Evolutionary conservation across 108 stramenopile species (phyloP).

Genomic region (Skeletonema grethae): DNA sequence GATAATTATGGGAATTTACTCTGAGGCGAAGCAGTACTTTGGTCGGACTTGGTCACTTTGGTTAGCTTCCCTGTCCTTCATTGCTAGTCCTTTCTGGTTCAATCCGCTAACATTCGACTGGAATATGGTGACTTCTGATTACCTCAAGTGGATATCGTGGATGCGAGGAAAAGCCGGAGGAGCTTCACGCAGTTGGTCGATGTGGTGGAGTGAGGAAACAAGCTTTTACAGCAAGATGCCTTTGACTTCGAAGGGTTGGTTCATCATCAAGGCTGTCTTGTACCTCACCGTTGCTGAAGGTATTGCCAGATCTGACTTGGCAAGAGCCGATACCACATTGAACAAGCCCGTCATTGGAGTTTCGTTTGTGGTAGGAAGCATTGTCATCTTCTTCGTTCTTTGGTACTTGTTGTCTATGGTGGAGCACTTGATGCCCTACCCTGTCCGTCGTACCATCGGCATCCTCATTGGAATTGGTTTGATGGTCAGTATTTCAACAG

Average conservation of each 20-base stretch:
- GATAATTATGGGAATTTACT: constrained; percentile 87
- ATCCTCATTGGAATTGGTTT: constrained; percentile 77
- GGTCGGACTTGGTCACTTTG: constrained; percentile 98
- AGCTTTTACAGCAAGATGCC: constrained; percentile 83
- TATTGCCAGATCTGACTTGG: constrained; percentile 78
- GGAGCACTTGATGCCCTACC: constrained; percentile 74
- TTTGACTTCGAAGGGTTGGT: constrained; percentile 77
- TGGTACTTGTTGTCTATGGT: constrained; percentile 62
- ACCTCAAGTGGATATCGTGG: constrained; percentile 87
- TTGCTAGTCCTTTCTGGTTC: constrained; percentile 99
- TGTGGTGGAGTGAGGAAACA: constrained; percentile 96
- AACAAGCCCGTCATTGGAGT: constrained; percentile 69
- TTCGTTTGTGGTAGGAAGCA: constrained; percentile 56
- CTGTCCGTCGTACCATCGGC: constrained; percentile 78
- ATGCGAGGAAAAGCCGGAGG: constrained; percentile 87
- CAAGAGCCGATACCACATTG: constrained; percentile 70
- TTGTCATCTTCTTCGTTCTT: constrained; percentile 55
- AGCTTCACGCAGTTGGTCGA: constrained; percentile 87
- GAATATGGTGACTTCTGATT: constrained; percentile 86
- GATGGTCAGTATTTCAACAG: constrained; percentile 59
- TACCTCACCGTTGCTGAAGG: constrained; percentile 86
- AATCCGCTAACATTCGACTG: constrained; percentile 98
- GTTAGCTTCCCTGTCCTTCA: constrained; percentile 93
- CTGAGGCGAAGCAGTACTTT: constrained; percentile 90
- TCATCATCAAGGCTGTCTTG: constrained; percentile 78